Percentiles rank a stretch among this genome's conserved stretches.
phyloP scores from a whole-genome alignment of 2,329 filamentous ascomycete genomes.

The Venturia nashicola region DNA sequence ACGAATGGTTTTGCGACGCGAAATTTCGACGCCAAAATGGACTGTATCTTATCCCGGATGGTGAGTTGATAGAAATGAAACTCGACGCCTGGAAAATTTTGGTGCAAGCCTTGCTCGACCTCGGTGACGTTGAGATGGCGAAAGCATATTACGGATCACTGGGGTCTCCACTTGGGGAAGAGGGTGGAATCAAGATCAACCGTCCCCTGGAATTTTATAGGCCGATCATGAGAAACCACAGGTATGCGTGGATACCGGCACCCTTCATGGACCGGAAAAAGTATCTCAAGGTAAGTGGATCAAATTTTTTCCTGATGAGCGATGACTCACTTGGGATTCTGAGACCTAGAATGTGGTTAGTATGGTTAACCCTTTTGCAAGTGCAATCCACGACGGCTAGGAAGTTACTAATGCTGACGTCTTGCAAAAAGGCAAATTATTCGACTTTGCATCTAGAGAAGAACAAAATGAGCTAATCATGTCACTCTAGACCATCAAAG shows the following conservation, averaged over 20 bases:
- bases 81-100: background rate
- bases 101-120: background rate
- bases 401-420: background rate
- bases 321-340: background rate
- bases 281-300: background rate
- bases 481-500: background rate
- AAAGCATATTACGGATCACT: no score
- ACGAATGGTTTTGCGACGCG: background rate
- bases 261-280: background rate
- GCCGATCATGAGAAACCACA: background rate
- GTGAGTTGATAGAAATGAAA: background rate
- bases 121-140: background rate
- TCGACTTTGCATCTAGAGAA: no score
- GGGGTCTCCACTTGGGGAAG: no score
- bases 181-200: background rate
- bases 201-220: background rate
- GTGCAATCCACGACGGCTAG: background rate
- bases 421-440: no score
- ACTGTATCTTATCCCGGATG: background rate
- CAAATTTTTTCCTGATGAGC: background rate
- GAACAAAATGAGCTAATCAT: background rate
- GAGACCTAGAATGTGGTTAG: background rate
- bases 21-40: background rate
- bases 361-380: background rate
- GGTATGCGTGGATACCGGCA: background rate